Evolutionary conservation across 225 moss, liverwort and hornwort genomes (phyloP).

Genomic region (Anthoceros angustus): DNA sequence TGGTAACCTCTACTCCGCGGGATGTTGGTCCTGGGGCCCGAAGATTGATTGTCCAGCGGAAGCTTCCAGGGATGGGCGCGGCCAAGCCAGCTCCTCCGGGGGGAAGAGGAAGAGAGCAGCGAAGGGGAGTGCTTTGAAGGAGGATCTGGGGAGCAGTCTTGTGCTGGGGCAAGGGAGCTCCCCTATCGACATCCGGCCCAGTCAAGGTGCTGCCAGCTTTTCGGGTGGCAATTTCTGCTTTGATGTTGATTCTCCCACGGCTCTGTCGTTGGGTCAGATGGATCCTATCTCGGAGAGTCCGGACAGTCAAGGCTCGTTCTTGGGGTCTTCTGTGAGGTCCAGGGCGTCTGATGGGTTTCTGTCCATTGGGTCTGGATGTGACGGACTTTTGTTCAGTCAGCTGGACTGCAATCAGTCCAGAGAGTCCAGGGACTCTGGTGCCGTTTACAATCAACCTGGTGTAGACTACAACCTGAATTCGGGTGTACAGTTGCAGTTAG

Average conservation of each 20-base stretch:
- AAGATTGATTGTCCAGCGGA: neutral
- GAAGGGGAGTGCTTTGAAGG: neutral
- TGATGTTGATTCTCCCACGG: neutral
- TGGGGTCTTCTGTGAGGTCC: neutral
- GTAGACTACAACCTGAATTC: neutral
- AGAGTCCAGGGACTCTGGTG: neutral
- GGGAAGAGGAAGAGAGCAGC: neutral
- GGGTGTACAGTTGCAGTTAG: neutral
- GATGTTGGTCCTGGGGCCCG: neutral
- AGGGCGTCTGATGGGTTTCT: neutral
- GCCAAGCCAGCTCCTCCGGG: neutral
- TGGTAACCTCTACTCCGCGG: neutral
- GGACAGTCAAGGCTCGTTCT: neutral
- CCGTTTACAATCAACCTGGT: neutral
- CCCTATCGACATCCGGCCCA: neutral
- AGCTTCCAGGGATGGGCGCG: neutral
- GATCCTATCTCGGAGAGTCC: neutral
- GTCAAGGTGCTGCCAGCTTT: neutral
- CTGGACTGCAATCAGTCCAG: neutral
- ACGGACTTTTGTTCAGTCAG: neutral
- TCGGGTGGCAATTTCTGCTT: neutral
- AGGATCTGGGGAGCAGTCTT: neutral
- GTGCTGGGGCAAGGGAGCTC: neutral
- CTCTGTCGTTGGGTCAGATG: slow-evolving; percentile 3
- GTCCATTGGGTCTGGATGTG: neutral